Base-by-base conservation (phyloP, 2,329 filamentous ascomycete genomes). In the Botrytis cinerea region DNA sequence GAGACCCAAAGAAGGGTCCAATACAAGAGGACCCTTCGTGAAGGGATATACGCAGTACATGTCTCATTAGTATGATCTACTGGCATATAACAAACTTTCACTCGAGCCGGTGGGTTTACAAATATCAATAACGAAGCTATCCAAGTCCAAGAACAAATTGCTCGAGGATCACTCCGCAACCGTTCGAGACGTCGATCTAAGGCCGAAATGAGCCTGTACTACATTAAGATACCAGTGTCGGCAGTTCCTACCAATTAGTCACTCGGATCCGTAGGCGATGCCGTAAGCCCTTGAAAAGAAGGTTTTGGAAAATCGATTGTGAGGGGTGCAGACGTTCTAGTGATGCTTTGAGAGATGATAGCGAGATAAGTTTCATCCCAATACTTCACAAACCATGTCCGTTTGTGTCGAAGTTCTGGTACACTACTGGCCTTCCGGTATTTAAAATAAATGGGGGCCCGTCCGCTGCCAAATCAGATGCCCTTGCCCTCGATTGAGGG, bases 201-300 rank as follows among this genome's bases (percentile, higher is more conserved):
- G 32, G 40, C 63, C n/a, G 40, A 61, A 60, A 51, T 43, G 60
- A 48, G 38, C 25, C 16, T 73, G 63, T 25, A 60, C 59, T 72
- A 67, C 20, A 43, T 43, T 43, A 4, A 46, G 64, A 68, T 68
- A 25, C 61, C 48, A 48, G 35, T 61, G 46, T 69, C 71, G 63
- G 71, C 51, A 72, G 40, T 72, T 72, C 63, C 48, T 69, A 73
- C 51, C 43, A 69, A 72, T 72, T 73, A 43, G 71, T 72, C 63
- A 69, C 45, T 46, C 38, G 20, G 48, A 32, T 12, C 51, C 35
- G 18, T 68, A 25, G 38, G 38, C 32, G 64, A 67, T 67, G 32
- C 48, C 66, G 35, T 22, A 28, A 59, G 66, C 48, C 35, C 9
- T 54, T n/a, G 46, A 14, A 68, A 57, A 69, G 35, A 69, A 69